phyloP scores from a whole-genome alignment of 306 rosid species.

The Cicer bijugum region DNA sequence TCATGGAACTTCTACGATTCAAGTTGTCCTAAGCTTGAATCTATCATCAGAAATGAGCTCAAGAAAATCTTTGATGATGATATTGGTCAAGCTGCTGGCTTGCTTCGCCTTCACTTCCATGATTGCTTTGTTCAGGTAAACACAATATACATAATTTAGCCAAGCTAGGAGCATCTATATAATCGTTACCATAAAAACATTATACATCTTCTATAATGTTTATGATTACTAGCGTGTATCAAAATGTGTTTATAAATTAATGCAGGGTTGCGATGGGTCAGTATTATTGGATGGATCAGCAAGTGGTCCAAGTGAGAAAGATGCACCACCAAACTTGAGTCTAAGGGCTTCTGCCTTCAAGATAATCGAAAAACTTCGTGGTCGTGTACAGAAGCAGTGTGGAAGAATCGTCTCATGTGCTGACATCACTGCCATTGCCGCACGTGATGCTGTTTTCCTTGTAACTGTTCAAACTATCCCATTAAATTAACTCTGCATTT shows the following conservation, averaged over 20 bases:
- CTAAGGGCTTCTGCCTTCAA: constrained; percentile 56
- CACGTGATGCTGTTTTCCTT: constrained; percentile 61
- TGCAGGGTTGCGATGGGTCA: constrained; percentile 81
- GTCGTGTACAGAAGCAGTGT: constrained; percentile 47
- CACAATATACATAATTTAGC: neutral
- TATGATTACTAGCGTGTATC: too few relatives aligned
- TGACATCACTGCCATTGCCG: constrained; percentile 67
- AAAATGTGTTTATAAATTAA: too few relatives aligned
- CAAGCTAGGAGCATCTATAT: neutral
- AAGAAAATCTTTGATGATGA: constrained; percentile 58
- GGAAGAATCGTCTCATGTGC: constrained; percentile 72
- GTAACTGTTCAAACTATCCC: constrained; percentile 42
- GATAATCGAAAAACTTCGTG: constrained; percentile 61
- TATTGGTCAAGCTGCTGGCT: constrained; percentile 75
- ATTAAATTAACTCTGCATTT: too few relatives aligned
- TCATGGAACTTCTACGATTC: constrained; percentile 47
- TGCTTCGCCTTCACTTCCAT: constrained; percentile 78
- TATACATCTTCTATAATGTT: neutral
- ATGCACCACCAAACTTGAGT: constrained; percentile 61
- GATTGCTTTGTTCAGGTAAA: constrained; percentile 82
- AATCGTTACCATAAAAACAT: neutral
- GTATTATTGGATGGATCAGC: constrained; percentile 68
- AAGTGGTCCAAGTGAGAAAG: constrained; percentile 67
- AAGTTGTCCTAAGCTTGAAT: constrained; percentile 59
- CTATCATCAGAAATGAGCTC: constrained; percentile 59